phyloP scores from a whole-genome alignment of 331 rosid genomes.

The Ulmus americana region DNA sequence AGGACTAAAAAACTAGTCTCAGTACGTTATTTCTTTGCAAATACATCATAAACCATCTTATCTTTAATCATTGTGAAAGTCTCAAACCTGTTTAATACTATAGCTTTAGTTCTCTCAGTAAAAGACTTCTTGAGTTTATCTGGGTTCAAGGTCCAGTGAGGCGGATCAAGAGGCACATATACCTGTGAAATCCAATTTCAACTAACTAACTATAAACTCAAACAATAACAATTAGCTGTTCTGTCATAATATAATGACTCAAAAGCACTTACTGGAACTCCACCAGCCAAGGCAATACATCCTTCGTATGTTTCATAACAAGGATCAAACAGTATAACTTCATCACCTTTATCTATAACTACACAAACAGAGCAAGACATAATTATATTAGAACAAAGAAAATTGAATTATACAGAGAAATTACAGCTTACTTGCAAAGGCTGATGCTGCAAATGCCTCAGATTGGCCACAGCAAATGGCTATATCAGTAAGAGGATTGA shows the following conservation, averaged over 20 bases:
- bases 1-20: no score
- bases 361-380: slow-evolving; percentile 18
- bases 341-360: slow-evolving; percentile 75
- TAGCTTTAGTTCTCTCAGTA: slow-evolving; percentile 64
- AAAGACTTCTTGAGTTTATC: slow-evolving; percentile 46
- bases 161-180: slow-evolving; percentile 66
- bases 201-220: not conserved
- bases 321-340: slow-evolving; percentile 67
- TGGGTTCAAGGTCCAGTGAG: slow-evolving; percentile 68
- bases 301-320: slow-evolving; percentile 59
- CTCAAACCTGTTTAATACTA: slow-evolving; percentile 71
- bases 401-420: no score
- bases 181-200: slow-evolving; percentile 35
- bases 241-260: not conserved
- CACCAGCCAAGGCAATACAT: slow-evolving; percentile 59
- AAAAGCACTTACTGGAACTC: slow-evolving; percentile 56
- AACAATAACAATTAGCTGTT: not conserved
- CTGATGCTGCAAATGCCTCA: slow-evolving; percentile 75
- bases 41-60: not conserved
- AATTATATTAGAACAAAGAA: not conserved
- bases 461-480: slow-evolving; percentile 81
- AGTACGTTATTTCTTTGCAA: not conserved
- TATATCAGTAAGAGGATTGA: slow-evolving; percentile 60
- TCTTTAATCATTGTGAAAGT: not conserved
- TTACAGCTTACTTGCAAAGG: slow-evolving; percentile 45